Conservation (phyloP, 805 yeast genomes). For the Candida corydali region DNA sequence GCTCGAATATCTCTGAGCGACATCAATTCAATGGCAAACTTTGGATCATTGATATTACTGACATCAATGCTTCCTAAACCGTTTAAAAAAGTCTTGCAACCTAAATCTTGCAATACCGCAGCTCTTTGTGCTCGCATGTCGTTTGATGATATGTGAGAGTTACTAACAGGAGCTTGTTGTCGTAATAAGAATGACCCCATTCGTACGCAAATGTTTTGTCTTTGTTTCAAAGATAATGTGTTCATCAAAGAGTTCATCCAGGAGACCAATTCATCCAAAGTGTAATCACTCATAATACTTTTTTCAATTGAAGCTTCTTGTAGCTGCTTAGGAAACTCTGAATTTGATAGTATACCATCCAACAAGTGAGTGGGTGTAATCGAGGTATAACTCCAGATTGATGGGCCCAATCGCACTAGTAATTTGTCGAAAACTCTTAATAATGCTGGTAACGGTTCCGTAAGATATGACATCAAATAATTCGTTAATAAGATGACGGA, state of each 20-base stretch:
- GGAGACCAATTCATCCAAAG: conserved; percentile 41
- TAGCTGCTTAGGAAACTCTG: conserved; percentile 40
- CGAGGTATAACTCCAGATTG: conserved; percentile 53
- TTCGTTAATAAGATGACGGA: conserved; percentile 42
- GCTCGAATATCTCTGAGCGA: conserved; percentile 46
- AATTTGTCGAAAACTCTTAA: conserved; percentile 49
- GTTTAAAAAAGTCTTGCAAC: conserved; percentile 1
- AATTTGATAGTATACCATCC: conserved; percentile 57
- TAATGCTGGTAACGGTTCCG: conserved; percentile 49
- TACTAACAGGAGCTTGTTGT: conserved; percentile 3
- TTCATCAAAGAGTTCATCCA: conserved; percentile 48
- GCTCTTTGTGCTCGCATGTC: conserved; percentile 4
- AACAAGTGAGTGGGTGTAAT: conserved; percentile 55
- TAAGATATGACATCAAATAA: conserved; percentile 48
- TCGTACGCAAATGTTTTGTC: conserved; percentile 49
- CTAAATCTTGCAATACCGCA: conserved; percentile 5
- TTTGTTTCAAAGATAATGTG: conserved; percentile 45
- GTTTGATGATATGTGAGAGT: background rate
- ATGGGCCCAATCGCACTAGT: conserved; percentile 35
- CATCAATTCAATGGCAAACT: conserved; percentile 32
- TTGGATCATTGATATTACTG: conserved; percentile 13
- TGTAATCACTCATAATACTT: conserved; percentile 2
- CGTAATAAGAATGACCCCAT: conserved; percentile 26
- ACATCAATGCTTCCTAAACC: conserved; percentile 2
- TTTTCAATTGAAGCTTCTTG: conserved; percentile 6